Evolutionary conservation across 2,329 filamentous ascomycete genomes (phyloP).

Genomic region (Pestalotiopsis sp.): DNA sequence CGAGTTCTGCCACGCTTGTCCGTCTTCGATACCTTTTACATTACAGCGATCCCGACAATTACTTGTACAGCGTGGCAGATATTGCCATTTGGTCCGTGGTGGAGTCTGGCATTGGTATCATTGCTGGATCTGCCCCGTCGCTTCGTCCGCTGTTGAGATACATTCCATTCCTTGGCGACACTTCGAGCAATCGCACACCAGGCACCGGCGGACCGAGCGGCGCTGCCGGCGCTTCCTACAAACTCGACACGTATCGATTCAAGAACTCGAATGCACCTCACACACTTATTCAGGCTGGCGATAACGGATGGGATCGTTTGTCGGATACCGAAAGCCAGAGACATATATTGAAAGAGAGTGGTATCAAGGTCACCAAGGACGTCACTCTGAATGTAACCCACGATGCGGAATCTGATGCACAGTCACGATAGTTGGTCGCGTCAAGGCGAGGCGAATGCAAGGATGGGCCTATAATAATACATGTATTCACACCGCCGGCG

Average conservation of each 20-base stretch:
- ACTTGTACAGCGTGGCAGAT: not conserved
- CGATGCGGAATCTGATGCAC: not conserved
- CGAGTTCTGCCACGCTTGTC: not conserved
- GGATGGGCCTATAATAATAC: not conserved
- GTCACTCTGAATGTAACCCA: not conserved
- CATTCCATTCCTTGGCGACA: slow-evolving; percentile 2
- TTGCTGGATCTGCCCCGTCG: not conserved
- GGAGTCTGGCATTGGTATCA: slow-evolving; percentile 4
- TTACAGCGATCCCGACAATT: not conserved
- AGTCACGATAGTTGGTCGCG: not conserved
- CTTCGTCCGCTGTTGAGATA: not conserved
- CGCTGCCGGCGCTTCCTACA: not conserved
- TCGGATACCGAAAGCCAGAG: slow-evolving; percentile 3
- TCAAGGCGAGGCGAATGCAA: not conserved
- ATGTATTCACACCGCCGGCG: not conserved
- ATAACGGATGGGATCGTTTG: not conserved
- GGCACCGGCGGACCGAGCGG: not conserved
- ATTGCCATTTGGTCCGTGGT: slow-evolving; percentile 5
- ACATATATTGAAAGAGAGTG: slow-evolving; percentile 1
- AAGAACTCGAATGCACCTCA: not conserved
- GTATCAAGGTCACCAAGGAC: slow-evolving; percentile 1
- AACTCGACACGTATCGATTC: not conserved
- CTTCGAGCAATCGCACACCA: not conserved
- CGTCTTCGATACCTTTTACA: not conserved
- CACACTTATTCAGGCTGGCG: not conserved